Conservation (phyloP, 2,329 filamentous ascomycete genomes). For the Ascochyta rabiei region DNA sequence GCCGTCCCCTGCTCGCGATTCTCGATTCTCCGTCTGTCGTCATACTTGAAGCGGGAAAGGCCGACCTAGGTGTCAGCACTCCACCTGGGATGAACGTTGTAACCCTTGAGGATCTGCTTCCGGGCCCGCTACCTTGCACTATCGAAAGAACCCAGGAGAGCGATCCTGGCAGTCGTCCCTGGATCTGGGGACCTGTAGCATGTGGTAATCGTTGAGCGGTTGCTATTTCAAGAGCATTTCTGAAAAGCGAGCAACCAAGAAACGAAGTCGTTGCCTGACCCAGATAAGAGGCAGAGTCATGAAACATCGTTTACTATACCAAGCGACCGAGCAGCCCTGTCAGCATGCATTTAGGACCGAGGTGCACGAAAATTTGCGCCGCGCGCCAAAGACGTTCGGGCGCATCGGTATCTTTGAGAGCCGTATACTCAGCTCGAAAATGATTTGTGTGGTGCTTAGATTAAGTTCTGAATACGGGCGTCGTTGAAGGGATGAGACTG, state of each 20-base stretch:
- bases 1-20: slow-evolving; percentile 7
- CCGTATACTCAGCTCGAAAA: not conserved
- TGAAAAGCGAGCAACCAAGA: not conserved
- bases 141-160: slow-evolving; percentile 2
- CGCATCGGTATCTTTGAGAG: not conserved
- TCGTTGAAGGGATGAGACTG: not conserved
- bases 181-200: not conserved
- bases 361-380: slow-evolving; percentile 20
- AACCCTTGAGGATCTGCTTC: slow-evolving; percentile 10
- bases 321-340: slow-evolving; percentile 13
- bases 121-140: slow-evolving; percentile 8
- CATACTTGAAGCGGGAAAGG: slow-evolving; percentile 3
- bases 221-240: slow-evolving; percentile 42
- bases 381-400: not conserved
- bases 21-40: slow-evolving; percentile 6
- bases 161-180: slow-evolving; percentile 2
- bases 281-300: slow-evolving; percentile 23
- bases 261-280: slow-evolving; percentile 14
- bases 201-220: slow-evolving; percentile 12
- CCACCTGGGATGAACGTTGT: slow-evolving; percentile 3
- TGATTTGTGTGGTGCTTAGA: not conserved
- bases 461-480: slow-evolving; percentile 4
- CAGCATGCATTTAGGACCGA: slow-evolving; percentile 15
- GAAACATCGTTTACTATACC: slow-evolving; percentile 28
- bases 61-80: slow-evolving; percentile 1